Base-by-base conservation (phyloP, 177 flowering plant genomes). In the Vitis hybrid region DNA sequence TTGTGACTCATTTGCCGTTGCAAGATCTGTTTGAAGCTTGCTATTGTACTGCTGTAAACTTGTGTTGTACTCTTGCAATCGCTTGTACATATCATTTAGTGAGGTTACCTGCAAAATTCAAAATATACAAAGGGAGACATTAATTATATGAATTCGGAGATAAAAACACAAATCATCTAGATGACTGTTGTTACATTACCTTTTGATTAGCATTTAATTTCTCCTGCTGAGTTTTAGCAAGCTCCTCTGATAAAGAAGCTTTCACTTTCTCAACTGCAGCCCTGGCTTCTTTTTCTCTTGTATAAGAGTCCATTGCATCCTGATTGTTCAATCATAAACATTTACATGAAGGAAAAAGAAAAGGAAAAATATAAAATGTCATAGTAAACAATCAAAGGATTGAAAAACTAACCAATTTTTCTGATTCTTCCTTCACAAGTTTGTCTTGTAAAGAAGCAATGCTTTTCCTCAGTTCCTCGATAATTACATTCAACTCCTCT, bases 21-120 rank as follows among this genome's bases (percentile, higher is more conserved):
- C 88, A 69, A 88, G 84, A 22, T 93, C 96, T 52, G 78, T 73
- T 67, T 86, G 93, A 57, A 93, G 92, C 72, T 85, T 90, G 21
- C 84, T 84, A 67, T 90, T 93, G 75, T 90, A 91, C 65, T 89
- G 91, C 60, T 91, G 98, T 31, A 93, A 77, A 74, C 93, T 93
- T 3, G 80, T 76, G 61, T 90, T 90, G 61, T 91, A 93, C 74
- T 91, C 96, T 72, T 91, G 94, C 60, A 87, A 72, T 53, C 91
- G 80, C 75, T 87, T 87, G 75, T 89, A 82, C 71, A 78, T 83
- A 49, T 90, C 91, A 21, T 84, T 81, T 15, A 79, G 71, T 16
- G 92, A 76, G 45, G 73, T 67, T 52, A 84, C 79, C 98, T 92
- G 85, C 74, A 85, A 22, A 56, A 49, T 18, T 52, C 12, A 67